Percentiles rank a stretch among this genome's conserved stretches.
Conservation (phyloP, 257 asterid species). For the Fraxinus anomala region DNA sequence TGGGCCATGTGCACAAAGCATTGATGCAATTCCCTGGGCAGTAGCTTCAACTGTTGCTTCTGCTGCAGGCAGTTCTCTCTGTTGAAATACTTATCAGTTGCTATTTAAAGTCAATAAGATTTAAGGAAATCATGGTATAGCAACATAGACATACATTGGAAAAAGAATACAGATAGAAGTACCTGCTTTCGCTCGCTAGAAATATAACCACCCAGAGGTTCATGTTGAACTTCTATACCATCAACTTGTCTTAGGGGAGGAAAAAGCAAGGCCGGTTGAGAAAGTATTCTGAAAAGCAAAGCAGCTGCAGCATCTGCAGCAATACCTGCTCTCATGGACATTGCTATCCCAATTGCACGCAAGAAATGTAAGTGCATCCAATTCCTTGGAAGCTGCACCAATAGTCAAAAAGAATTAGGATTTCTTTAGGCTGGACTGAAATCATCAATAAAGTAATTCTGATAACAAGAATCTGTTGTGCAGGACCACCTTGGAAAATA, state of each 20-base stretch:
- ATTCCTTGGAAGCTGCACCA: slow-evolving; percentile 86
- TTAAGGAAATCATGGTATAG: background rate
- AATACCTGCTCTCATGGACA: slow-evolving; percentile 98
- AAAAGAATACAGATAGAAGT: slow-evolving; percentile 26
- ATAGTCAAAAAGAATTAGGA: slow-evolving; percentile 36
- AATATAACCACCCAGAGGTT: slow-evolving; percentile 57
- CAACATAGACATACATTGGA: slow-evolving; percentile 22
- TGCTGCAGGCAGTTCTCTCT: slow-evolving; percentile 75
- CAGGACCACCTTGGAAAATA: background rate
- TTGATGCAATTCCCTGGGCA: slow-evolving; percentile 98
- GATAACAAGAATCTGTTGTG: background rate
- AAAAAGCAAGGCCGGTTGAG: slow-evolving; percentile 95
- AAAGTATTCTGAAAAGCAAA: slow-evolving; percentile 90
- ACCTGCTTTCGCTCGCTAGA: slow-evolving; percentile 75
- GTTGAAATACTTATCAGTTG: slow-evolving; percentile 36
- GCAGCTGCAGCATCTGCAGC: slow-evolving; percentile 99
- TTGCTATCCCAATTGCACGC: slow-evolving; percentile 96
- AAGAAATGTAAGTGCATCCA: slow-evolving; percentile 99
- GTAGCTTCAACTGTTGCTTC: slow-evolving; percentile 97
- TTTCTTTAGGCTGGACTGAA: slow-evolving; percentile 9
- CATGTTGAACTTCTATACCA: slow-evolving; percentile 77
- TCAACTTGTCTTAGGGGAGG: slow-evolving; percentile 95
- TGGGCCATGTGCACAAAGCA: slow-evolving; percentile 99
- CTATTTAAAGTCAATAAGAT: slow-evolving; percentile 4
- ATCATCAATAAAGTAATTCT: background rate